These are phyloP conservation scores for Puccinellia tenuiflora DNA, from an alignment of 176 grass and related monocot genomes.

Conservation along the genomic window DNA sequence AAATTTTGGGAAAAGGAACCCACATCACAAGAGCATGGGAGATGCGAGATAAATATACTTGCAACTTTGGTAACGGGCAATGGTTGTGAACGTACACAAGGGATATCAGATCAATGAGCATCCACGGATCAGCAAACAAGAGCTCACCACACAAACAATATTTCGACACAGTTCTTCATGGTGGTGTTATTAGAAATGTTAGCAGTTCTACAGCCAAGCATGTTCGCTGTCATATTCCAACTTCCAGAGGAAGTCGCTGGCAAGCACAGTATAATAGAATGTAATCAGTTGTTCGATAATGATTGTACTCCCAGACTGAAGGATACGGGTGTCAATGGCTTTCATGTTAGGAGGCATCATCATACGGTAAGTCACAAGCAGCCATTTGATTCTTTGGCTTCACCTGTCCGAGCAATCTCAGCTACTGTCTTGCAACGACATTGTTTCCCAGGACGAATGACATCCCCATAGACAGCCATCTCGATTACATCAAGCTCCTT, in stretches of 20 bases:
- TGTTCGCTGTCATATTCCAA: neutral
- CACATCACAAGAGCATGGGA: neutral
- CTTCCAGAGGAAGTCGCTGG: neutral
- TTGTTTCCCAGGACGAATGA: conserved; percentile 81
- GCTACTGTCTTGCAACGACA: conserved; percentile 77
- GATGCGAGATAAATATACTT: neutral
- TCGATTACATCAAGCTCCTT: conserved; percentile 93
- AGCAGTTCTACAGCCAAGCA: neutral
- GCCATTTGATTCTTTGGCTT: conserved; percentile 65
- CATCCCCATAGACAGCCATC: conserved; percentile 87
- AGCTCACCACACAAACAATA: neutral
- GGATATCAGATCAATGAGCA: neutral
- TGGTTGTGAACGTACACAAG: neutral
- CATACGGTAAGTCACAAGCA: conserved; percentile 68
- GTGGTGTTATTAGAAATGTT: neutral
- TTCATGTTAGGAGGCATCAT: conserved; percentile 25
- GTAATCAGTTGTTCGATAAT: neutral
- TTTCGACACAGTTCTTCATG: neutral
- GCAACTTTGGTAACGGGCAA: neutral
- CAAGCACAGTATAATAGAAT: neutral
- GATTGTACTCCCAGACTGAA: neutral
- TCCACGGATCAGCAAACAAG: neutral
- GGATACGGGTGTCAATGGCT: neutral
- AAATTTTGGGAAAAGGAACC: neutral
- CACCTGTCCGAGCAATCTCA: conserved; percentile 84